Evolutionary conservation across 2,329 filamentous ascomycete species (phyloP), one percentile per base, ranked within the genome.

Genomic region (Xylariaceae sp.): DNA sequence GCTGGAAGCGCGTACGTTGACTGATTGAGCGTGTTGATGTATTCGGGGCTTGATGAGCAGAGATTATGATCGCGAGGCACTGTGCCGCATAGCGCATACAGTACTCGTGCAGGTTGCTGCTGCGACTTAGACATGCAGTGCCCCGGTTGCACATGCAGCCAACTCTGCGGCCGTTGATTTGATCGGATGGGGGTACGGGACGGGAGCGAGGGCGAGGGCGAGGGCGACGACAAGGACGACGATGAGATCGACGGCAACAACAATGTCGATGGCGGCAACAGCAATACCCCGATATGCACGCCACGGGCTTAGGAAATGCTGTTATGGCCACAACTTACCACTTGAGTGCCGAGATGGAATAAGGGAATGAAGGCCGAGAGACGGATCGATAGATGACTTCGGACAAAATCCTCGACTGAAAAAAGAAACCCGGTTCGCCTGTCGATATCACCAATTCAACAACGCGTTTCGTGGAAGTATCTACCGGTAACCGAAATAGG

Each of bases 111-210:
- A 43, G 26, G 41, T 26, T 43, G 21, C 16, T 43, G 54, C 54
- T 48, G 56, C 51, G 51, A 56, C 58, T 58, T 60, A 60, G 61
- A 60, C 57, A 65, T 65, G 64, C 63, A 61, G 64, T 66, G 58
- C 60, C 55, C 58, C 51, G 54, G 57, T 57, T 60, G 58, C 62
- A 66, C 56, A 55, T 65, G 63, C 63, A 65, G 60, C 53, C 61
- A 56, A 54, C 58, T 62, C 58, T 60, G 62, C 61, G 55, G 54
- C 56, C 60, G 64, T 63, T 63, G 60, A 59, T 57, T 66, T 60
- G 62, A 63, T 64, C 64, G 63, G 62, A 63, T 62, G 59, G 63
- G 49, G 60, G 56, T 56, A 55, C 52, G 55, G 58, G 58, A 58
- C 54, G 51, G 51, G 51, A 13, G 47, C 53, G 58, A 8, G 56